phyloP scores from a whole-genome alignment of 345 rosid species.

The Kandelia obovata region DNA sequence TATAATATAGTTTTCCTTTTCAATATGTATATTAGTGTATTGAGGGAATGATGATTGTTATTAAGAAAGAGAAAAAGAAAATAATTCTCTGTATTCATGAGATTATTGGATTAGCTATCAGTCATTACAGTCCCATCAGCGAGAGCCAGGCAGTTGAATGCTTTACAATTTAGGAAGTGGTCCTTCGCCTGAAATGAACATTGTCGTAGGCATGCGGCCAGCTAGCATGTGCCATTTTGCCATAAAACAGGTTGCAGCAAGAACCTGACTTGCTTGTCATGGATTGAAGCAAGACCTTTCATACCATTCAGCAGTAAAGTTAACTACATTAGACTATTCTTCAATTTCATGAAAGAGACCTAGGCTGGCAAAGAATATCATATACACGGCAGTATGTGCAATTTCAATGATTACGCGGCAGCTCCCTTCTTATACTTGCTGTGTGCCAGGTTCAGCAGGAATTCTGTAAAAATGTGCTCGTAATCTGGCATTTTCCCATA shows the following conservation, averaged over 20 bases:
- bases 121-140: background rate
- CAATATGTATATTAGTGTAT: no score
- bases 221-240: conserved; percentile 16
- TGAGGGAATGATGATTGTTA: no score
- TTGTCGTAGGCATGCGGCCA: background rate
- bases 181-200: conserved; percentile 1
- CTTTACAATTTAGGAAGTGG: background rate
- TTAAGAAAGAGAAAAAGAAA: no score
- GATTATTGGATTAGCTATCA: no score
- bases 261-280: conserved; percentile 3
- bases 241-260: conserved; percentile 11
- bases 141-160: background rate
- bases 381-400: background rate
- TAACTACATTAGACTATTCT: conserved; percentile 17
- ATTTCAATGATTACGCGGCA: background rate
- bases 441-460: conserved; percentile 49
- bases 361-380: conserved; percentile 19
- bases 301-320: conserved; percentile 17
- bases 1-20: no score
- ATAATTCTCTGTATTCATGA: no score
- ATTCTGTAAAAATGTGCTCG: conserved; percentile 78
- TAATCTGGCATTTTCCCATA: conserved; percentile 89
- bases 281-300: conserved; percentile 14
- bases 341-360: conserved; percentile 11
- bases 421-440: conserved; percentile 40